Conservation (phyloP, 2,329 filamentous ascomycete genomes). For the Paramyrothecium roridum region DNA sequence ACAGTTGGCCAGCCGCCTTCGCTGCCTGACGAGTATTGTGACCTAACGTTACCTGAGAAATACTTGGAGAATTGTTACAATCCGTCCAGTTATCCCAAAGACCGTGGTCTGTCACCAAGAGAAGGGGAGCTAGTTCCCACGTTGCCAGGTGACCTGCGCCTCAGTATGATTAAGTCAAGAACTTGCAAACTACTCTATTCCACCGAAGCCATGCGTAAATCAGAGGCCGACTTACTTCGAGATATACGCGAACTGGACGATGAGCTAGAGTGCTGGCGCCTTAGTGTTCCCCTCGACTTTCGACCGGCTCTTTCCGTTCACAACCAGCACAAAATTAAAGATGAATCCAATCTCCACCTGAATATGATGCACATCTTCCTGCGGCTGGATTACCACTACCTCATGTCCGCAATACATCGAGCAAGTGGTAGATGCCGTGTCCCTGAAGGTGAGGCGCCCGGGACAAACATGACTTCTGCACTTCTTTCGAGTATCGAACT, state of each 20-base stretch:
- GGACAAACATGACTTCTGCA: constrained; percentile 33
- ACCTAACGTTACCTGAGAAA: constrained; percentile 43
- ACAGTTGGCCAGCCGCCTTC: constrained; percentile 47
- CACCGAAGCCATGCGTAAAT: constrained; percentile 40
- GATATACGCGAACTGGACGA: constrained; percentile 55
- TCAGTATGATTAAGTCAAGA: constrained; percentile 50
- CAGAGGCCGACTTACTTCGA: constrained; percentile 50
- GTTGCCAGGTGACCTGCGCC: constrained; percentile 42
- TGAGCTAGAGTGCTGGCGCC: constrained; percentile 52
- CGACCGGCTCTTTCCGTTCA: constrained; percentile 44
- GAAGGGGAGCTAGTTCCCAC: constrained; percentile 23
- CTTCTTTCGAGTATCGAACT: constrained; percentile 50
- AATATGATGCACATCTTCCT: constrained; percentile 45
- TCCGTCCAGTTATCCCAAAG: not conserved
- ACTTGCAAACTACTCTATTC: constrained; percentile 48
- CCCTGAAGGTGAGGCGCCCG: constrained; percentile 6
- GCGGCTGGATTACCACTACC: constrained; percentile 53
- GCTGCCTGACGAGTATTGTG: constrained; percentile 49
- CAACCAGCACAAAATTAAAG: constrained; percentile 16
- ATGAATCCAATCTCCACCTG: constrained; percentile 19
- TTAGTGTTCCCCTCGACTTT: constrained; percentile 39
- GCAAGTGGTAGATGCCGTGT: constrained; percentile 46
- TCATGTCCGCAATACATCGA: constrained; percentile 52
- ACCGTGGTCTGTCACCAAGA: not conserved
- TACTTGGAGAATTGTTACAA: constrained; percentile 20